Evolutionary conservation across 345 rosid species (phyloP).

Genomic region (Dipteronia sinensis): DNA sequence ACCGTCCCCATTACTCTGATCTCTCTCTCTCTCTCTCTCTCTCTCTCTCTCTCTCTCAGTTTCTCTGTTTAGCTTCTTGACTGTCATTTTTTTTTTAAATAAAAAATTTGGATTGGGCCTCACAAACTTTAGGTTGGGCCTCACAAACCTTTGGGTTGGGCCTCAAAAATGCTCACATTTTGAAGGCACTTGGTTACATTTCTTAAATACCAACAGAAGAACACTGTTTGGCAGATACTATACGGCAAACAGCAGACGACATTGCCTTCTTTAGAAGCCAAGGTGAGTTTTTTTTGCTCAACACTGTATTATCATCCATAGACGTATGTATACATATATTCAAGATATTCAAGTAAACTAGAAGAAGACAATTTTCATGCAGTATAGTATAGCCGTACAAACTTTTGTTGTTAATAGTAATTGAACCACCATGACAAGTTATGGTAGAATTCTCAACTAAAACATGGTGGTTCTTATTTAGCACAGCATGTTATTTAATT

Average conservation of each 20-base stretch:
- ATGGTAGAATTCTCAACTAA: too few relatives aligned
- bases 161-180: too few relatives aligned
- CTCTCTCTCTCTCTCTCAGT: neutral
- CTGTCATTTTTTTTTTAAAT: neutral
- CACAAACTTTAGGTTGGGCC: too few relatives aligned
- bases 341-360: neutral
- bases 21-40: neutral
- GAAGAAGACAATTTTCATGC: neutral
- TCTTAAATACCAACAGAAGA: too few relatives aligned
- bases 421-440: neutral
- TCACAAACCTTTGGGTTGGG: too few relatives aligned
- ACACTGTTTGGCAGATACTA: too few relatives aligned
- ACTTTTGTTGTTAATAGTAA: neutral
- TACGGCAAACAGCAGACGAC: neutral
- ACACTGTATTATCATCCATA: neutral
- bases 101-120: neutral
- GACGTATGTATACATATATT: neutral
- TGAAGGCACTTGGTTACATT: too few relatives aligned
- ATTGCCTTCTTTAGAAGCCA: neutral
- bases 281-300: neutral
- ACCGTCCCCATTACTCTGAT: constrained; percentile 39
- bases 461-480: too few relatives aligned
- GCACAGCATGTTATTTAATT: too few relatives aligned
- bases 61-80: neutral
- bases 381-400: neutral